phyloP scores from a whole-genome alignment of 164 flowering plant genomes.

The Chimonanthus salicifolius region DNA sequence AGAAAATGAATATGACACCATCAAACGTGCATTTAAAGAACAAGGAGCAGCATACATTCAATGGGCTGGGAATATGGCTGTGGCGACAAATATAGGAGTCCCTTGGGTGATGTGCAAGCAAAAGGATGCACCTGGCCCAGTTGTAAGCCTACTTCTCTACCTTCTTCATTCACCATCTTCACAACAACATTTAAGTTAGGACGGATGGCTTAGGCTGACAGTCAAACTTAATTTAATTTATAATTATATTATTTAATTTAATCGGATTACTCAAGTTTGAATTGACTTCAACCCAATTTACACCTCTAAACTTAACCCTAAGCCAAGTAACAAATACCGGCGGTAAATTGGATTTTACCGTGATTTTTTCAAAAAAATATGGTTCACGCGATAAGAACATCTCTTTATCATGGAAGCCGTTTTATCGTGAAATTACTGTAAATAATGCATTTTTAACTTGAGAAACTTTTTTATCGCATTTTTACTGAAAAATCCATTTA shows the following conservation, averaged over 20 bases:
- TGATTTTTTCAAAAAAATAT: too few species aligned
- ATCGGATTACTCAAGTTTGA: too few species aligned
- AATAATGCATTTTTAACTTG: too few species aligned
- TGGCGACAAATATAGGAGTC: conserved; percentile 43
- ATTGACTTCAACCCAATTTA: too few species aligned
- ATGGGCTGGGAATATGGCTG: conserved; percentile 86
- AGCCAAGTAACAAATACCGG: too few species aligned
- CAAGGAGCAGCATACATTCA: conserved; percentile 50
- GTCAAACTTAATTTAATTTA: background rate
- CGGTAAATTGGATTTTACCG: too few species aligned
- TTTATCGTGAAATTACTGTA: too few species aligned
- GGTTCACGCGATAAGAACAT: too few species aligned
- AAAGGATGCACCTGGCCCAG: conserved; percentile 76
- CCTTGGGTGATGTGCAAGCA: conserved; percentile 99
- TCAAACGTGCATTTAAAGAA: conserved; percentile 54
- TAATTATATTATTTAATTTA: background rate
- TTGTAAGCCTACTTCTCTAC: conserved; percentile 32
- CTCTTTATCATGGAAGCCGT: too few species aligned
- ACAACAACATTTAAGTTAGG: background rate
- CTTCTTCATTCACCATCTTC: background rate
- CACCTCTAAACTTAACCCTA: too few species aligned
- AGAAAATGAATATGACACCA: conserved; percentile 79
- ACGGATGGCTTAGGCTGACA: background rate
- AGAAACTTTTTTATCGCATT: too few species aligned
- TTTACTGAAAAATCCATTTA: too few species aligned